A percentile compares a stretch with the other conserved stretches of the same genome.
phyloP scores from a whole-genome alignment of 139 green algal species.

The Coelastrella sp. region DNA sequence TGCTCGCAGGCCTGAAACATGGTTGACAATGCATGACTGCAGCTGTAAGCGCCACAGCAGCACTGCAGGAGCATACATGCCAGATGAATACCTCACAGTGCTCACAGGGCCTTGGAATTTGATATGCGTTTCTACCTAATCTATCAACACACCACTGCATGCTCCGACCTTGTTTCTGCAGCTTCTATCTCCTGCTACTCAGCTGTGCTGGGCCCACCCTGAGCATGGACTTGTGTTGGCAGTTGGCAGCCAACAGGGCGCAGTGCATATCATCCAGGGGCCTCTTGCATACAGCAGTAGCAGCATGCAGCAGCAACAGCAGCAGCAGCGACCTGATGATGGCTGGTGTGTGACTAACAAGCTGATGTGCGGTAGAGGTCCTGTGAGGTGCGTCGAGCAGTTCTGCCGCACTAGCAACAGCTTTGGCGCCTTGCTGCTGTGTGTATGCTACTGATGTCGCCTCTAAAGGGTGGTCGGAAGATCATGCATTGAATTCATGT shows the following conservation, averaged over 20 bases:
- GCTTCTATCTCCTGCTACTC: neutral
- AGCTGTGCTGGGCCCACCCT: constrained; percentile 23
- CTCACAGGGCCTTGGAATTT: neutral
- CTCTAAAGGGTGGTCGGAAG: too few species aligned
- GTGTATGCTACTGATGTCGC: too few species aligned
- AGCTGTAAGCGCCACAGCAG: too few species aligned
- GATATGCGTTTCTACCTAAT: too few species aligned
- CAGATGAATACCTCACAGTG: too few species aligned
- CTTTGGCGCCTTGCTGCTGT: neutral
- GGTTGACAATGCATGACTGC: neutral
- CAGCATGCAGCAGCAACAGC: neutral
- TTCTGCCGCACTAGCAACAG: too few species aligned
- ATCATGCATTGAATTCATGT: too few species aligned
- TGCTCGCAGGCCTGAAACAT: too few species aligned
- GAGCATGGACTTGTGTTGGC: constrained; percentile 22
- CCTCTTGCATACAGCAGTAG: neutral
- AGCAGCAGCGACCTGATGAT: constrained; percentile 2
- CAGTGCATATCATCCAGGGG: constrained; percentile 22
- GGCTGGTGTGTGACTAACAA: neutral
- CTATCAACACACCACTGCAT: too few species aligned
- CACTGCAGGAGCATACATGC: too few species aligned
- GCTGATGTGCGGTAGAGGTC: neutral
- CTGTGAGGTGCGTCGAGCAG: neutral
- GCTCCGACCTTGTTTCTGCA: too few species aligned
- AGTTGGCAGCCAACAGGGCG: neutral